Conservation (phyloP, 441 rosid genomes). For the Populus hybrid region DNA sequence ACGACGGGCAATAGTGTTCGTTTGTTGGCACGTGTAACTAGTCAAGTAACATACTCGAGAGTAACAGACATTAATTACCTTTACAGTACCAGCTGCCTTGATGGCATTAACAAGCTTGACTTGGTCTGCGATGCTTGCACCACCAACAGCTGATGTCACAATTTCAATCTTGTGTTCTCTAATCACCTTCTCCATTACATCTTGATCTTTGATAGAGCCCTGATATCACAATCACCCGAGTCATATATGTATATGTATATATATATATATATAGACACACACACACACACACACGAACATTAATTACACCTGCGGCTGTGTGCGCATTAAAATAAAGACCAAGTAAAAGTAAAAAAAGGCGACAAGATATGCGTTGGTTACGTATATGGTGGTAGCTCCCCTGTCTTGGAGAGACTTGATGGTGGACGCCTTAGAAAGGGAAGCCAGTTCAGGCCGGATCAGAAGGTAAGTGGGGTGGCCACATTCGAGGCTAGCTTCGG, state of each 20-base stretch:
- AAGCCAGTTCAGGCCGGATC: conserved; percentile 14
- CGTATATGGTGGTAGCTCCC: conserved; percentile 28
- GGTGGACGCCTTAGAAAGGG: conserved; percentile 16
- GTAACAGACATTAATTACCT: conserved; percentile 16
- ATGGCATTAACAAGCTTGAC: conserved; percentile 27
- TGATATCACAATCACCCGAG: neutral
- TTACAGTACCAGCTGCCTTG: conserved; percentile 25
- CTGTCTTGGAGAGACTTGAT: conserved; percentile 21
- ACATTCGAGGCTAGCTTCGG: conserved; percentile 29
- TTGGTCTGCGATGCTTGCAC: conserved; percentile 25
- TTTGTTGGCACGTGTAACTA: no score
- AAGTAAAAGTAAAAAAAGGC: no score
- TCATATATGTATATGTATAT: no score
- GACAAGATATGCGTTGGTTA: neutral
- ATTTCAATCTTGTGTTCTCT: conserved; percentile 20
- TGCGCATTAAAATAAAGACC: no score
- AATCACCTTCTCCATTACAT: conserved; percentile 17
- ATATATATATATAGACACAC: no score
- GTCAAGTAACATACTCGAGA: no score
- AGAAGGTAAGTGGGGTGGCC: conserved; percentile 30
- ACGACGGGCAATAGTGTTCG: no score
- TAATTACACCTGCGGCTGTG: no score
- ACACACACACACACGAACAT: no score
- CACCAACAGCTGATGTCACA: conserved; percentile 32
- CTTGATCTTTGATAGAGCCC: conserved; percentile 20